Base-by-base conservation (phyloP, 1,284 basidiomycete species). In the Ceratobasidium sp. region DNA sequence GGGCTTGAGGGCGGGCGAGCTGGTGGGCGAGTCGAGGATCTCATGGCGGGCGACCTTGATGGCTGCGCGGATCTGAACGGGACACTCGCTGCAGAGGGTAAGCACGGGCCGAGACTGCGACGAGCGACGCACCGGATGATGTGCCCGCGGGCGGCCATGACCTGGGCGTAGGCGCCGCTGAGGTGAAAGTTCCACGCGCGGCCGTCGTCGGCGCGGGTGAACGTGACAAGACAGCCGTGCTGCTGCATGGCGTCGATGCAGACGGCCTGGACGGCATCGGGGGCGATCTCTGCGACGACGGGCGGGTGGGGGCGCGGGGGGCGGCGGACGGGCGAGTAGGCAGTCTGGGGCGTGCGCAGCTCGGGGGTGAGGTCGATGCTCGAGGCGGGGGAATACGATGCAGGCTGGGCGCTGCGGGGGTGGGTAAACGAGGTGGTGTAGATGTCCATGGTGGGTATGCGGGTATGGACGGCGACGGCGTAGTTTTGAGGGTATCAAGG, bases 21-120 rank as follows among this genome's bases (percentile, higher is more conserved):
- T 79, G 19, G 92, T 87, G 69, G 92, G 92, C 61, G 89, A 89
- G 81, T 96, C 95, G 71, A 98, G 89, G 75, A 98, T 92, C 81
- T 98, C 96, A 39, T 93, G 93, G 77, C 96, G 91, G 29, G 94
- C 88, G 43, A 98, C 94, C 81, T 93, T 94, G 85, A 98, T 93
- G 71, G 90, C 86, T 37, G 92, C 88, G 74, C 92, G 92, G 81
- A 92, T 93, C 90, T 95, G 82, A 8, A 49, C 65, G 39, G 74
- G 72, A 37, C 37, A 75, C 19, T 75, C 54, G 39, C 61, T 54
- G 66, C 51, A 22, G 27, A 13, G 14, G 29, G 54, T 29, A 53
- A 76, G 65, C 65, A n/a, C n/a, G n/a, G n/a, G n/a, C n/a, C n/a
- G n/a, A n/a, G 6, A 81, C 85, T 74, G 77, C 92, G 92, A 95